phyloP scores from a whole-genome alignment of 768 basidiomycete species.

The Lactarius quietus region DNA sequence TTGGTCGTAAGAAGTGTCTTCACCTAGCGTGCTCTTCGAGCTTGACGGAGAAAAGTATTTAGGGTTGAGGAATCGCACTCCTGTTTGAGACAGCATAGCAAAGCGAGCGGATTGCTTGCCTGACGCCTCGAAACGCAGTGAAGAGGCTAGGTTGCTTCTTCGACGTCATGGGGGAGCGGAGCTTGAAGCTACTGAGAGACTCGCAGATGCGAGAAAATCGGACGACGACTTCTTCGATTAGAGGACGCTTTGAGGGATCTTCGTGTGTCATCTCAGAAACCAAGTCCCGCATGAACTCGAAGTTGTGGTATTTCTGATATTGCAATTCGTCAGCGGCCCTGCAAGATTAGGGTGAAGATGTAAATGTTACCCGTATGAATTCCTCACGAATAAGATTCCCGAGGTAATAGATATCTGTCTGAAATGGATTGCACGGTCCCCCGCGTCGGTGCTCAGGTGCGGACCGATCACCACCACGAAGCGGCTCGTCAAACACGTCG shows the following conservation, averaged over 20 bases:
- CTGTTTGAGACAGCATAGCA: not conserved
- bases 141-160: conserved; percentile 7
- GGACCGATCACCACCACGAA: conserved; percentile 29
- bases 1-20: not conserved
- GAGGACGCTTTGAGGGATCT: conserved; percentile 36
- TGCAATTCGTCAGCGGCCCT: not conserved
- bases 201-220: conserved; percentile 32
- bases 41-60: not conserved
- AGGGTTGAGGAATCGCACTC: conserved; percentile 1
- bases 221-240: conserved; percentile 37
- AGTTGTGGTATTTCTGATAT: conserved; percentile 16
- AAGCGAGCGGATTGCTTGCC: conserved; percentile 7
- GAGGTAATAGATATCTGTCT: conserved; percentile 30
- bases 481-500: conserved; percentile 22
- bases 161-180: conserved; percentile 28
- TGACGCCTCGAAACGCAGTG: not conserved
- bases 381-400: conserved; percentile 27
- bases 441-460: conserved; percentile 29
- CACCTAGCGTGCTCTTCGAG: no score
- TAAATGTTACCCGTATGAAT: conserved; percentile 24
- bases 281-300: conserved; percentile 21
- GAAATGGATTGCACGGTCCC: conserved; percentile 27
- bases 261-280: conserved; percentile 36
- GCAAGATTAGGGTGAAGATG: not conserved
- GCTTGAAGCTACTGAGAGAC: conserved; percentile 31